Evolutionary conservation across 768 basidiomycete genomes (phyloP), one percentile per base, ranked within the genome.

Genomic region (Lyophyllum semitale): DNA sequence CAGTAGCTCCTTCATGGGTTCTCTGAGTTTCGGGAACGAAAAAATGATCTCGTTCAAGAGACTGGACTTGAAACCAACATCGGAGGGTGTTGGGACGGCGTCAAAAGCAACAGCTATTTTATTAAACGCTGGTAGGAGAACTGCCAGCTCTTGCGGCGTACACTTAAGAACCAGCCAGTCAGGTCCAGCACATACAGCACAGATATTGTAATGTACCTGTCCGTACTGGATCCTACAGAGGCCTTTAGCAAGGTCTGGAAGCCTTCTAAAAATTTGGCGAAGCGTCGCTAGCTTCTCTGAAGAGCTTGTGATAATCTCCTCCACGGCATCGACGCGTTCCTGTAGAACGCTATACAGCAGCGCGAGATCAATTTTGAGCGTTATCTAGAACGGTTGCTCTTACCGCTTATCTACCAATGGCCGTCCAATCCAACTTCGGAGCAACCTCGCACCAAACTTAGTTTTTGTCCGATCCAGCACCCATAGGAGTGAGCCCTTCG

Each of bases 161-260:
- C 92, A 94, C 88, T 92, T 59, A 4, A 29, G 47, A n/a, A n/a
- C n/a, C 42, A 23, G 18, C 46, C 23, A 13, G 50, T 44, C 41
- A 60, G 20, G n/a, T 33, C 41, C 17, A 33, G 35, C 29, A 48
- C 20, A 43, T 45, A 48, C 42, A 51, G 42, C 13, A 0, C 27
- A 44, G n/a, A 43, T 32, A n/a, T 18, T 22, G n/a, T n/a, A 9
- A 60, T 75, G 60, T 59, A 93, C 93, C 76, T 93, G 91, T 44
- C 93, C 91, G 62, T 96, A 96, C 65, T 95, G 93, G 29, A 98
- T 89, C 27, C 94, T 77, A 57, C 87, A 89, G 15, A 98, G 73
- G 0, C 96, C 96, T 65, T 83, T 88, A 0, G 89, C 85, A 43
- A 98, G 82, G 67, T 98, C 95, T 0, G 95, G 94, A n/a, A 94